A percentile compares a stretch with the other conserved stretches of the same genome.
Evolutionary conservation across 352 stramenopile species (phyloP).

Genomic region (Poterioochromonas sp.): DNA sequence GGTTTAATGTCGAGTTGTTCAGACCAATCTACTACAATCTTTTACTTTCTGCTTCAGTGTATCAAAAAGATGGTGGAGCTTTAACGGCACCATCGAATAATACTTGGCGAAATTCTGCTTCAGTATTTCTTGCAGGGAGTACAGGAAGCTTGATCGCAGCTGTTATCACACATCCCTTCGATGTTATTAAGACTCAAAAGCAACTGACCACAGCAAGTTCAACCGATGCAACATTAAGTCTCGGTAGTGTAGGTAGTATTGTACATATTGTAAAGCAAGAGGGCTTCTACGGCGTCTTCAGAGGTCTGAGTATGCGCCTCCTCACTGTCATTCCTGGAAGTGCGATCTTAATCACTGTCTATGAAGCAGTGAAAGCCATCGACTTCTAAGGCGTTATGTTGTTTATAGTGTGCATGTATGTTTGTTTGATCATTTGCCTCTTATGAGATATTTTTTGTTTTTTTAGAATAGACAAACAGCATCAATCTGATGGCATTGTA

Average conservation of each 20-base stretch:
- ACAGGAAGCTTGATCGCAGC: not conserved
- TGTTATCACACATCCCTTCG: constrained; percentile 22
- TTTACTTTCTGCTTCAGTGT: not conserved
- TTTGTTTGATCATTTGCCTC: too few relatives aligned
- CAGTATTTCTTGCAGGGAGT: not conserved
- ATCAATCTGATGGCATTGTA: too few relatives aligned
- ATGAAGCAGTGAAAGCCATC: constrained; percentile 3
- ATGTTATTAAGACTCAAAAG: constrained; percentile 22
- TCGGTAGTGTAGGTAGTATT: not conserved
- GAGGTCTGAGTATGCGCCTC: not conserved
- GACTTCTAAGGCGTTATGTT: too few relatives aligned
- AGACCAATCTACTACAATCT: not conserved
- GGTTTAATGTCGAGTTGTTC: not conserved
- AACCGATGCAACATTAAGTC: not conserved
- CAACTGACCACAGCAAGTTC: not conserved
- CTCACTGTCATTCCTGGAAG: constrained; percentile 7
- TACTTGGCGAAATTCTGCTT: not conserved
- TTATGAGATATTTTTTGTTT: too few relatives aligned
- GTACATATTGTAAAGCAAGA: not conserved
- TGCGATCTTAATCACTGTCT: constrained; percentile 22
- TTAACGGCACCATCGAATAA: not conserved
- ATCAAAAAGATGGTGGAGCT: not conserved
- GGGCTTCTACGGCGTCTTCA: not conserved
- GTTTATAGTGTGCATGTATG: too few relatives aligned
- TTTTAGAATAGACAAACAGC: too few relatives aligned